Evolutionary conservation across 371 early-diverging fungal genomes (phyloP).

Genomic region (Mortierella sp.): DNA sequence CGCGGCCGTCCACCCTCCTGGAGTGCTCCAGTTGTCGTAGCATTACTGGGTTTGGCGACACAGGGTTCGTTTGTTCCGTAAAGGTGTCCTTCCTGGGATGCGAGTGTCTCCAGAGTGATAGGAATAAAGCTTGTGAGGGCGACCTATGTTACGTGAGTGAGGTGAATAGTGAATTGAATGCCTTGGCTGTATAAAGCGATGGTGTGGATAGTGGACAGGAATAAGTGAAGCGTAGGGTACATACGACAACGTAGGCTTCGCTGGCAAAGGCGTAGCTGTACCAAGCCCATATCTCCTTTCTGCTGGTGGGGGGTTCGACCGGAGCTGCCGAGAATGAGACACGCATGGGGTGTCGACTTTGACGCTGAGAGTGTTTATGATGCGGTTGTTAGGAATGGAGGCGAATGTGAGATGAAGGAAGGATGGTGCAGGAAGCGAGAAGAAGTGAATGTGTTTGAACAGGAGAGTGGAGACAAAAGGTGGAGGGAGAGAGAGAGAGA

Average conservation of each 20-base stretch:
- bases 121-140: slow-evolving; percentile 56
- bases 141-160: slow-evolving; percentile 18
- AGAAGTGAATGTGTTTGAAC: neutral
- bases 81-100: slow-evolving; percentile 46
- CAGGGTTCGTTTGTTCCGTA: slow-evolving; percentile 50
- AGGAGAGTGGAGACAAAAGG: neutral
- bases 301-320: slow-evolving; percentile 36
- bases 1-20: slow-evolving; percentile 22
- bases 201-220: neutral
- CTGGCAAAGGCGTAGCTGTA: slow-evolving; percentile 53
- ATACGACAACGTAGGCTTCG: slow-evolving; percentile 56
- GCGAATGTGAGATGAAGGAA: neutral
- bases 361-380: neutral
- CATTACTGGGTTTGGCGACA: slow-evolving; percentile 16
- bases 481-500: neutral
- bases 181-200: neutral
- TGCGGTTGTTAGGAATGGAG: neutral
- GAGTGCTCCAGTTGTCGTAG: neutral
- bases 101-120: slow-evolving; percentile 54
- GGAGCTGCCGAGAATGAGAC: slow-evolving; percentile 49
- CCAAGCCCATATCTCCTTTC: slow-evolving; percentile 51
- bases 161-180: neutral
- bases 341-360: slow-evolving; percentile 17
- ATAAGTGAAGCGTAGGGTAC: neutral
- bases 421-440: neutral